Percentiles rank a stretch among this genome's conserved stretches.
These are phyloP conservation scores for Scenedesmus sp. DNA, from an alignment of 163 green algal species.

Conservation along the genomic window DNA sequence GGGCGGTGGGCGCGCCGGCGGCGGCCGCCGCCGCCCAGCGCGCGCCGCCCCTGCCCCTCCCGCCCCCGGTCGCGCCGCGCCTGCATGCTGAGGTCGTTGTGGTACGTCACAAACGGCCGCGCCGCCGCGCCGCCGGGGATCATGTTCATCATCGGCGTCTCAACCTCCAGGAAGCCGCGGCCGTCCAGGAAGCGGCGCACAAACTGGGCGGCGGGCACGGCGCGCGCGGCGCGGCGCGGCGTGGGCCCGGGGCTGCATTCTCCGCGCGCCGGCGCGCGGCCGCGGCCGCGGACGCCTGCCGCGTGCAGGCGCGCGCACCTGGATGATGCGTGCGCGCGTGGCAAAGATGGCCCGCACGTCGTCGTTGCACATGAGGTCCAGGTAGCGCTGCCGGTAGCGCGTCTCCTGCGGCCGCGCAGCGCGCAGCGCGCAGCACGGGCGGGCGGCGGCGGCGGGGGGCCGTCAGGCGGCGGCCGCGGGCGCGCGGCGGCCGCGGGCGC, in stretches of 20 bases:
- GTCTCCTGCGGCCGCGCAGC: conserved; percentile 77
- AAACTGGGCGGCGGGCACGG: too few species aligned
- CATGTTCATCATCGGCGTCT: conserved; percentile 99
- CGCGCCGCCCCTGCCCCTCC: too few species aligned
- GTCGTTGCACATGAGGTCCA: conserved; percentile 96
- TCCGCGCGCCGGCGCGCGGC: too few species aligned
- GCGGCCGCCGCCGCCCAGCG: too few species aligned
- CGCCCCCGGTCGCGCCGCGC: not conserved
- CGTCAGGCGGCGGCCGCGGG: not conserved
- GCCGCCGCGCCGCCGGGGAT: conserved; percentile 96
- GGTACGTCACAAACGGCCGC: conserved; percentile 96
- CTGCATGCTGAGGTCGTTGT: conserved; percentile 99
- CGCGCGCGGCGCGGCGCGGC: too few species aligned
- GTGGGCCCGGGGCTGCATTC: too few species aligned
- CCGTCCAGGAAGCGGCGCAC: conserved; percentile 93
- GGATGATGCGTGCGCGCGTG: conserved; percentile 85
- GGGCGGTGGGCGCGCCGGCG: too few species aligned
- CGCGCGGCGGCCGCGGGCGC: not conserved
- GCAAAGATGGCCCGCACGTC: conserved; percentile 86
- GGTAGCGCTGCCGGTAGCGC: conserved; percentile 96
- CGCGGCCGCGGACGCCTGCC: too few species aligned
- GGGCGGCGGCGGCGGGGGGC: not conserved
- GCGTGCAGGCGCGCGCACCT: too few species aligned
- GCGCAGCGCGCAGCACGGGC: not conserved
- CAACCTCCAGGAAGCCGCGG: conserved; percentile 96